A percentile compares a stretch with the other conserved stretches of the same genome.
phyloP scores from a whole-genome alignment of 352 stramenopile genomes.

The Phytophthora vignae region DNA sequence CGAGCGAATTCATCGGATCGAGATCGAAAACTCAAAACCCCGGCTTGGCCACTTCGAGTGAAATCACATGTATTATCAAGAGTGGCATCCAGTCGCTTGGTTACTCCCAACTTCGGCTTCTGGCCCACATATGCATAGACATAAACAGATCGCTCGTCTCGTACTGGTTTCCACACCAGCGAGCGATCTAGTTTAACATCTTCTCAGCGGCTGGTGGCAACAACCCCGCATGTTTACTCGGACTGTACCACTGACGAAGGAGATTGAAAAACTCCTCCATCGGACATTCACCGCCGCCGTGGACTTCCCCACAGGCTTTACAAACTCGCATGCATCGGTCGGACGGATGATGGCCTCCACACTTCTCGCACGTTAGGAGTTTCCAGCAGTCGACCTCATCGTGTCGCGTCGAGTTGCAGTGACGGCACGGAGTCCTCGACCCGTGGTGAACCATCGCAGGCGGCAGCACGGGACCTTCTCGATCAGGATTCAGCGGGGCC shows the following conservation, averaged over 20 bases:
- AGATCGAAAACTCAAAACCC: no score
- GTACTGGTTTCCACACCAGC: background rate
- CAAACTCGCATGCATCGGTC: background rate
- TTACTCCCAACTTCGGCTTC: background rate
- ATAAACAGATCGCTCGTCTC: background rate
- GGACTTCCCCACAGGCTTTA: background rate
- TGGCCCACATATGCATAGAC: background rate
- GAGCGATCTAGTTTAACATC: background rate
- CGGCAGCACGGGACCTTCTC: no score
- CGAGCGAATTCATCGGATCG: background rate
- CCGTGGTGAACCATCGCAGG: no score
- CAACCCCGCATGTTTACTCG: background rate
- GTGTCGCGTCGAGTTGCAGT: no score
- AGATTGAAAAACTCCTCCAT: background rate
- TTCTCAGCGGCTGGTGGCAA: background rate
- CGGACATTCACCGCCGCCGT: background rate
- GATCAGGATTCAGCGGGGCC: no score
- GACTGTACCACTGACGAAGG: background rate
- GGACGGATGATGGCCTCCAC: background rate
- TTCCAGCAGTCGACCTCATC: background rate
- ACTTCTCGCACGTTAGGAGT: background rate
- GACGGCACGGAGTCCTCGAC: no score
- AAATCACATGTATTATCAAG: background rate
- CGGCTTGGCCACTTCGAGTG: background rate
- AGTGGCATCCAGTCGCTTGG: background rate